phyloP scores from a whole-genome alignment of 306 rosid genomes.

The Calophaca sinica region DNA sequence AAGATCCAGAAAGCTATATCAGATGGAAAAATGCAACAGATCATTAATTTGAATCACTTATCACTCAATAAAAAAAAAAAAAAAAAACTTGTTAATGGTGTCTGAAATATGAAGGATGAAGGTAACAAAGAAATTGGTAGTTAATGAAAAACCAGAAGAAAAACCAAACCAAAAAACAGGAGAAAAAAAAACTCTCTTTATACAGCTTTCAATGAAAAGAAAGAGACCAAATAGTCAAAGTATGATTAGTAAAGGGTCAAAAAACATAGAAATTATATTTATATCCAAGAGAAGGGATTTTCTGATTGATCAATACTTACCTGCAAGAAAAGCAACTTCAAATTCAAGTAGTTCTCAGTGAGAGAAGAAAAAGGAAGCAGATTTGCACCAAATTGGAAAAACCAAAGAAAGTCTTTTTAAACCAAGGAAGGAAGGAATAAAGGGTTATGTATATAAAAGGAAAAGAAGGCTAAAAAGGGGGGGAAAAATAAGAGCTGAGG shows the following conservation, averaged over 20 bases:
- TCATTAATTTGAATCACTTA: neutral
- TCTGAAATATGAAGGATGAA: neutral
- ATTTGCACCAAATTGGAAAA: slow-evolving; percentile 29
- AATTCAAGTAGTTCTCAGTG: neutral
- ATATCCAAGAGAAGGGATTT: neutral
- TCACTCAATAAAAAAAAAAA: neutral
- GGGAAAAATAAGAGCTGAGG: neutral
- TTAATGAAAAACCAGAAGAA: neutral
- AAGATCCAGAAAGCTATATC: slow-evolving; percentile 27
- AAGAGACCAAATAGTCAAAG: slow-evolving; percentile 13
- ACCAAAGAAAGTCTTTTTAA: slow-evolving; percentile 30
- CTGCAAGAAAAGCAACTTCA: slow-evolving; percentile 41
- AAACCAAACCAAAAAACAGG: neutral
- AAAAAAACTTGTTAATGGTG: no score
- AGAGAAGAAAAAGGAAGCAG: slow-evolving; percentile 2
- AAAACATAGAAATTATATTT: neutral
- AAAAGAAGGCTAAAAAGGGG: slow-evolving; percentile 1
- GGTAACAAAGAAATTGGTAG: slow-evolving; percentile 6
- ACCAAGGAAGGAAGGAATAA: neutral
- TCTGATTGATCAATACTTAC: neutral
- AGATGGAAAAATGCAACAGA: slow-evolving; percentile 20
- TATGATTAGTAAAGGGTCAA: neutral
- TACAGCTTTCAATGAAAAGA: neutral
- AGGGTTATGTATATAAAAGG: slow-evolving; percentile 27
- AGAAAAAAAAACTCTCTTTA: neutral